Evolutionary conservation across 2,329 filamentous ascomycete genomes (phyloP).

Genomic region (Colletotrichum lini): DNA sequence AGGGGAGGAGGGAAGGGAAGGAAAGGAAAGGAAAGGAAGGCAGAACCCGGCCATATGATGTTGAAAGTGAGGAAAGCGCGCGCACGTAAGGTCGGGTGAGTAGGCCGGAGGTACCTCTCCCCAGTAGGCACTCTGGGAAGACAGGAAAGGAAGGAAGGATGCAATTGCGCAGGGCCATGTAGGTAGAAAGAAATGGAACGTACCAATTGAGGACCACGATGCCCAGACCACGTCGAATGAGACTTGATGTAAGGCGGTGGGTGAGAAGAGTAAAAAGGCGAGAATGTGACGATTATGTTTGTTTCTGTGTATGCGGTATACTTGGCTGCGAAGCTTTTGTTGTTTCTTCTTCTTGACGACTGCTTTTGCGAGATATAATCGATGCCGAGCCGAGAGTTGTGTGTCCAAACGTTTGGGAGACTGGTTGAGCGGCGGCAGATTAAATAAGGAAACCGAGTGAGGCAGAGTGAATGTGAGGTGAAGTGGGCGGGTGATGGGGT

Average conservation of each 20-base stretch:
- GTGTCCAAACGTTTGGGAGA: constrained; percentile 21
- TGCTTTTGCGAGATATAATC: constrained; percentile 18
- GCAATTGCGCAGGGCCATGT: too few species aligned
- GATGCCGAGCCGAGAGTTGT: background rate
- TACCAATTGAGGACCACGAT: background rate
- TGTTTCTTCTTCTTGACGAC: constrained; percentile 24
- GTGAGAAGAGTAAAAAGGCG: background rate
- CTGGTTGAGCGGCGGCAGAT: background rate
- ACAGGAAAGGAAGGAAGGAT: background rate
- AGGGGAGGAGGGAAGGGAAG: background rate
- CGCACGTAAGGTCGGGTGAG: background rate
- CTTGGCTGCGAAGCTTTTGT: constrained; percentile 6
- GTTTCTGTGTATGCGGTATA: background rate
- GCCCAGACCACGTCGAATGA: background rate
- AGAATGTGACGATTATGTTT: background rate
- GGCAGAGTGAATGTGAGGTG: background rate
- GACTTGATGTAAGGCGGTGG: background rate
- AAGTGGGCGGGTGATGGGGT: background rate
- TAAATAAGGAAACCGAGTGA: background rate
- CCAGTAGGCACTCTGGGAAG: too few species aligned
- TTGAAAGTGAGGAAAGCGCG: constrained; percentile 1
- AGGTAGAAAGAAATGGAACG: background rate
- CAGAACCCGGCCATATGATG: background rate
- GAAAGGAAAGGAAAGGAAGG: constrained; percentile 1
- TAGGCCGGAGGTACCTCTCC: background rate